A percentile compares a stretch with the other conserved stretches of the same genome.
These are phyloP conservation scores for Aspergillaceae sp. DNA, from an alignment of 2,329 filamentous ascomycete species.

Conservation along the genomic window DNA sequence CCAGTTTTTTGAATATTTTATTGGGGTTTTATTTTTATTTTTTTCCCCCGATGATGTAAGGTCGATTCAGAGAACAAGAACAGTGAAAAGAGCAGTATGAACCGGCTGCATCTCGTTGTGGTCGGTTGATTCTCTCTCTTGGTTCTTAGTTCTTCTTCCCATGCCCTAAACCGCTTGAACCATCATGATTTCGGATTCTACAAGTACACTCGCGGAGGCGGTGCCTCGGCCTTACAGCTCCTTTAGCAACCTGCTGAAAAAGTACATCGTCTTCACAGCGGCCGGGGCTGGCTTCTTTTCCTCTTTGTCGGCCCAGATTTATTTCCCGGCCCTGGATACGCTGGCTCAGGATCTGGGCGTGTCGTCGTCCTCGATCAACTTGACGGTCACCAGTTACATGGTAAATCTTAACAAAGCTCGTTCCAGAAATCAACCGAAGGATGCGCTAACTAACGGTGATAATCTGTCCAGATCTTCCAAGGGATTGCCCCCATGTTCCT, in stretches of 20 bases:
- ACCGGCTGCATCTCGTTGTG: not conserved
- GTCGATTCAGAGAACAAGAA: not conserved
- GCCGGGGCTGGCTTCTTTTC: conserved; percentile 20
- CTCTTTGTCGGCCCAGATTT: conserved; percentile 28
- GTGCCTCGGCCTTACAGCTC: too few species aligned
- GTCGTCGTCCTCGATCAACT: conserved; percentile 38
- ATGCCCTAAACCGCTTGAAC: not conserved
- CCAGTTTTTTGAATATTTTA: not conserved
- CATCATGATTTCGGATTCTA: conserved; percentile 5
- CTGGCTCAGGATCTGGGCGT: conserved; percentile 33
- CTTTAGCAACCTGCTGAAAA: too few species aligned
- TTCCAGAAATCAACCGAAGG: not conserved
- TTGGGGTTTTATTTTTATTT: not conserved
- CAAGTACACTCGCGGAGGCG: too few species aligned
- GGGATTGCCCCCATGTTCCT: conserved; percentile 40
- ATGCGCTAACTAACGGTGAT: conserved; percentile 1
- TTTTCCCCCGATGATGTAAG: not conserved
- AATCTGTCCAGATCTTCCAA: conserved; percentile 12
- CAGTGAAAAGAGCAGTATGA: conserved; percentile 1
- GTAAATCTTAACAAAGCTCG: conserved; percentile 12
- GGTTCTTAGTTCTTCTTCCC: not conserved
- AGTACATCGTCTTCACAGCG: too few species aligned
- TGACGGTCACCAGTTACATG: conserved; percentile 46
- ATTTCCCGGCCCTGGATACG: conserved; percentile 28
- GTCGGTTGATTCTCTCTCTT: not conserved